Conservation (phyloP, 106 monocot species). For the Dendrobium officinale region DNA sequence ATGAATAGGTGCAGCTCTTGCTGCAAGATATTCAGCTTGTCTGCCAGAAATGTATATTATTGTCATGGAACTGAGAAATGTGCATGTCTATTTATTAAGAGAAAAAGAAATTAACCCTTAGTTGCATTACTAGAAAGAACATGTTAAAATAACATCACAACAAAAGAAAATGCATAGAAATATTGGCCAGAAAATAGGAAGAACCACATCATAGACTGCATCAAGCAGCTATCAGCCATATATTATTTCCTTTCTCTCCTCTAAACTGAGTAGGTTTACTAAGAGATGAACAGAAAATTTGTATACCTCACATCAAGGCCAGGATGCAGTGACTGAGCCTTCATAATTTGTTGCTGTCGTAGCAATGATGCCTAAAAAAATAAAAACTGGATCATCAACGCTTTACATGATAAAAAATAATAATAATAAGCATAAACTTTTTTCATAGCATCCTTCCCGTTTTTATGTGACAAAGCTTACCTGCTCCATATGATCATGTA, state of each 20-base stretch:
- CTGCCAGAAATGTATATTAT: conserved; percentile 94
- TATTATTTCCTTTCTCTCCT: background rate
- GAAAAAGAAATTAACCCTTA: background rate
- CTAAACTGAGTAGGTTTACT: background rate
- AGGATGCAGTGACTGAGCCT: conserved; percentile 58
- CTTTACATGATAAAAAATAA: background rate
- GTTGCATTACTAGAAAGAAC: background rate
- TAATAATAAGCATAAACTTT: background rate
- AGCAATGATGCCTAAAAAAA: conserved; percentile 49
- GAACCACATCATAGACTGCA: background rate
- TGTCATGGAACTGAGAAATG: background rate
- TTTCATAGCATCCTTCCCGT: background rate
- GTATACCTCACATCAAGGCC: conserved; percentile 70
- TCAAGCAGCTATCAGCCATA: background rate
- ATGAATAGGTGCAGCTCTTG: conserved; percentile 50
- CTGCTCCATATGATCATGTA: conserved; percentile 61
- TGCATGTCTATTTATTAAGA: conserved; percentile 1
- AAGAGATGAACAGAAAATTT: background rate
- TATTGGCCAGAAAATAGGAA: background rate
- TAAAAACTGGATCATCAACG: background rate
- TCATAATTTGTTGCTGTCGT: conserved; percentile 78
- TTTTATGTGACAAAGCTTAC: conserved; percentile 18
- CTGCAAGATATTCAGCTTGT: conserved; percentile 90
- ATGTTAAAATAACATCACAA: background rate
- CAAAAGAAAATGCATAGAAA: background rate